Percentiles rank a stretch among this genome's conserved stretches.
These are phyloP conservation scores for Alternaria sp. DNA, from an alignment of 2,329 filamentous ascomycete genomes.

Conservation along the genomic window DNA sequence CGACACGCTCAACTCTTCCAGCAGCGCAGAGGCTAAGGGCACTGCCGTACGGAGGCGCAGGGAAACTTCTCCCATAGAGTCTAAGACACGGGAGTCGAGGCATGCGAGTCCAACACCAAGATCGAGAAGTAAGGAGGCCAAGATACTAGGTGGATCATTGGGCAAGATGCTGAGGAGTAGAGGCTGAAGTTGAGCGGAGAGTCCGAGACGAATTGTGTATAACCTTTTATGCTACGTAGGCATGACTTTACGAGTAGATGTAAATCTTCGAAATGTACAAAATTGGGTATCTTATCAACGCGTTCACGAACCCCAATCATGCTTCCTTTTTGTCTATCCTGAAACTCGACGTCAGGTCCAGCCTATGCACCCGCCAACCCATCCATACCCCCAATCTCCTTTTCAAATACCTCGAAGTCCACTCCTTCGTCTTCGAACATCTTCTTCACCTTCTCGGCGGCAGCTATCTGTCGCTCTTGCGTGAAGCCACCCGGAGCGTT, in stretches of 20 bases:
- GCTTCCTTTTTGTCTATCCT: background rate
- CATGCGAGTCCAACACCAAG: constrained; percentile 18
- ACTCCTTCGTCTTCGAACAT: constrained; percentile 77
- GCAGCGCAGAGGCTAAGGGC: constrained; percentile 18
- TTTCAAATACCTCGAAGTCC: constrained; percentile 84
- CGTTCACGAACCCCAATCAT: background rate
- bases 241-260: background rate
- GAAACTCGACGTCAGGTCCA: background rate
- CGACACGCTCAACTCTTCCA: constrained; percentile 26
- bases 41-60: constrained; percentile 8
- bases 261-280: background rate
- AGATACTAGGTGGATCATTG: constrained; percentile 5
- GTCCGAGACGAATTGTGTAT: background rate
- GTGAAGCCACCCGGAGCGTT: constrained; percentile 80
- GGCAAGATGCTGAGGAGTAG: constrained; percentile 21
- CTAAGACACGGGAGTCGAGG: constrained; percentile 10
- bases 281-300: background rate
- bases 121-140: constrained; percentile 13
- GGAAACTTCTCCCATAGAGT: constrained; percentile 15
- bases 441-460: constrained; percentile 75
- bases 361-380: constrained; percentile 38
- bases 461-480: constrained; percentile 71
- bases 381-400: constrained; percentile 68
- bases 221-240: background rate
- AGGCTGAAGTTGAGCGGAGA: constrained; percentile 5